A percentile compares a stretch with the other conserved stretches of the same genome.
Conservation (phyloP, 352 stramenopile genomes). For the Phytophthora meadii region DNA sequence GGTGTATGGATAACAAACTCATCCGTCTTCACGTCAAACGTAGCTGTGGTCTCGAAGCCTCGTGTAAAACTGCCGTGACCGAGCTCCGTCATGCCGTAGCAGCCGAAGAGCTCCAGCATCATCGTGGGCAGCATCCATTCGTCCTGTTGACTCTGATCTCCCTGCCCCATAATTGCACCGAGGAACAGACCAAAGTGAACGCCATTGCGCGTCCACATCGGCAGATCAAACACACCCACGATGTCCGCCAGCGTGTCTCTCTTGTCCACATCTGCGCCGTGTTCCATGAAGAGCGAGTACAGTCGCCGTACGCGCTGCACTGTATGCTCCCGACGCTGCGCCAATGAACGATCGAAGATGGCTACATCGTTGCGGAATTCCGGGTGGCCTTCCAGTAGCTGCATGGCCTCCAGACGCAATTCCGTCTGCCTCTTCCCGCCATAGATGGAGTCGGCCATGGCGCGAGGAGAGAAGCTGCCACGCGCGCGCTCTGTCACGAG, state of each 20-base stretch:
- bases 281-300: conserved; percentile 69
- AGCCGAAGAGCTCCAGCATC: conserved; percentile 85
- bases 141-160: conserved; percentile 82
- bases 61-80: conserved; percentile 89
- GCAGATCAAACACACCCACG: conserved; percentile 71
- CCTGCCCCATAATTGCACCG: conserved; percentile 75
- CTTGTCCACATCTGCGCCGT: conserved; percentile 58
- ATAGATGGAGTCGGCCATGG: conserved; percentile 70
- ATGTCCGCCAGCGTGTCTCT: conserved; percentile 71
- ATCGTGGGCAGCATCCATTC: conserved; percentile 79
- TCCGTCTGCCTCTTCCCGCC: conserved; percentile 51
- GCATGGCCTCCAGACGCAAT: conserved; percentile 62
- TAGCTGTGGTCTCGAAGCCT: conserved; percentile 96
- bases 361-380: conserved; percentile 51
- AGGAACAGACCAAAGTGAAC: conserved; percentile 89
- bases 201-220: conserved; percentile 74
- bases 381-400: conserved; percentile 47
- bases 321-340: conserved; percentile 55
- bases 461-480: conserved; percentile 57
- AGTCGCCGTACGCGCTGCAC: conserved; percentile 61
- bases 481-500: conserved; percentile 55
- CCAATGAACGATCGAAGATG: conserved; percentile 62
- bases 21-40: conserved; percentile 87
- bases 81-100: conserved; percentile 93
- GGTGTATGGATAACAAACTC: conserved; percentile 97